Evolutionary conservation across 371 early-diverging fungal genomes (phyloP), one percentile per base, ranked within the genome.

Genomic region (Mucor plumbeus): DNA sequence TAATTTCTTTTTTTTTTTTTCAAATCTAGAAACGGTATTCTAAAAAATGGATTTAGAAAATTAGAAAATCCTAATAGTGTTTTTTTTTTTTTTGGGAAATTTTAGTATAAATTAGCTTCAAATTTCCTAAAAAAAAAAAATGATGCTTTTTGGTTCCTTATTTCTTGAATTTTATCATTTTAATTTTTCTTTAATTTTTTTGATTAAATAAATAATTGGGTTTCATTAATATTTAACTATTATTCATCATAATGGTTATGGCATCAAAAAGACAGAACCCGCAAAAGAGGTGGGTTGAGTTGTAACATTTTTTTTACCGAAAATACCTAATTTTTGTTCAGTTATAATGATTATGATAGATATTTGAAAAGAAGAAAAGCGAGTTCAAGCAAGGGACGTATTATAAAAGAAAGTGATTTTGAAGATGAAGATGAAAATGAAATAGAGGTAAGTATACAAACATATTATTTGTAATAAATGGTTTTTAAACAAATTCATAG

Each of bases 71-170:
- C 11, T 9, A 48, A 13, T 50, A 5, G 19, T 11, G 17, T 4
- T 26, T 10, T 31, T 50, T 50, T 53, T 53, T 50, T 53, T 53
- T 53, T 53, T 21, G 26, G 8, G 19, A 9, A 1, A 11, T 26
- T 50, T 53, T 53, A 31, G 53, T 53, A 53, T 53, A 53, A 53
- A 53, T 21, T 53, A 53, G 7, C 53, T 19, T 10, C 19, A 47
- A 47, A 47, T 17, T 47, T n/a, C 47, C 47, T 13, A 53, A 11
- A 38, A 38, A 38, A 38, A 38, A 38, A 38, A 50, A 50, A 11
- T 50, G 53, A 53, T 31, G 10, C 53, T 13, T 53, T 4, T 53
- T 31, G 53, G 53, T 47, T 44, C 47, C 47, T 47, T 47, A 3
- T 19, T 47, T 40, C 13, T 40, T 40, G 26, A 1, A 3, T 26